These are phyloP conservation scores for Carallia brachiata DNA, from an alignment of 345 rosid species.

Conservation along the genomic window DNA sequence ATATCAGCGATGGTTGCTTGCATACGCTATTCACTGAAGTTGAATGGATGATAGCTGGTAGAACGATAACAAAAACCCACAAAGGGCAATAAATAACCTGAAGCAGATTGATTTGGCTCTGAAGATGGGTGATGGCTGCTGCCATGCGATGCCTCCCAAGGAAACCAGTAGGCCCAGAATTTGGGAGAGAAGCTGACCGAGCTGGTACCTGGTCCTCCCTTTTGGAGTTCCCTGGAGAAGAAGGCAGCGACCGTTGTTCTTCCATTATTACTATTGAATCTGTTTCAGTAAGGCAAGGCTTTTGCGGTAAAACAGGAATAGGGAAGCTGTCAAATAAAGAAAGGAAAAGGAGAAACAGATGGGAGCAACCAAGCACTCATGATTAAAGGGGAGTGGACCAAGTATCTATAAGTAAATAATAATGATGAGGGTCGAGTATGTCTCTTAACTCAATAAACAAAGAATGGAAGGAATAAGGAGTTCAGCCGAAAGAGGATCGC, in stretches of 20 bases:
- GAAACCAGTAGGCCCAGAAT: slow-evolving; percentile 8
- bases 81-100: slow-evolving; percentile 25
- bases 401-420: not conserved
- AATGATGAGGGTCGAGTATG: no score
- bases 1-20: not conserved
- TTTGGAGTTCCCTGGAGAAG: not conserved
- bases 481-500: not conserved
- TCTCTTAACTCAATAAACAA: not conserved
- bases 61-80: no score
- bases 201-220: not conserved
- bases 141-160: slow-evolving; percentile 41
- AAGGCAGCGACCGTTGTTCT: not conserved
- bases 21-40: no score
- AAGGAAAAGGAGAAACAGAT: not conserved
- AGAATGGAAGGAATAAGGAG: not conserved
- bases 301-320: not conserved
- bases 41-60: no score
- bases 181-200: not conserved
- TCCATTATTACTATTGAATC: not conserved
- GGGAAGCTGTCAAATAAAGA: not conserved
- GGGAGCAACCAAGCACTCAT: not conserved
- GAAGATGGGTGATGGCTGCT: slow-evolving; percentile 36
- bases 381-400: slow-evolving; percentile 10
- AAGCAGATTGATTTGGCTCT: slow-evolving; percentile 34
- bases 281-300: not conserved